Conservation (phyloP, 306 rosid genomes). For the Prunus fruticosa region DNA sequence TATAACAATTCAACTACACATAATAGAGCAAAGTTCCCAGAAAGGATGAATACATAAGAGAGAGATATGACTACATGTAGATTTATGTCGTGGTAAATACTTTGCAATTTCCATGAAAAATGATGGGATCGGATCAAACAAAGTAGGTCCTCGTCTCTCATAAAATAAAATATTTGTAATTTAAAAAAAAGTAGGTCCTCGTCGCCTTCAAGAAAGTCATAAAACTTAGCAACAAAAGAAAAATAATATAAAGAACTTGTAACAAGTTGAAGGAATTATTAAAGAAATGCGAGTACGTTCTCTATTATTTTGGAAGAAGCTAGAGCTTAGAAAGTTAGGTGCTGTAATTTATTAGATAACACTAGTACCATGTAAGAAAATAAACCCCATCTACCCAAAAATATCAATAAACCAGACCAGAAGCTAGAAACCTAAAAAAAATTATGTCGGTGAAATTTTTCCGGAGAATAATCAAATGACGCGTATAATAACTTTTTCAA, state of each 20-base stretch:
- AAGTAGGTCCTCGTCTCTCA: not conserved
- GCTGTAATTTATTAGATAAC: not conserved
- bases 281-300: not conserved
- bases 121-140: not conserved
- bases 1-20: too few species aligned
- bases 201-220: not conserved
- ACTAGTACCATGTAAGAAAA: too few species aligned
- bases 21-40: too few species aligned
- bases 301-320: not conserved
- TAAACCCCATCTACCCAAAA: too few species aligned
- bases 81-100: too few species aligned
- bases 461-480: rapidly evolving
- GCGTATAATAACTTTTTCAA: rapidly evolving
- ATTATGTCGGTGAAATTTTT: too few species aligned
- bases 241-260: not conserved
- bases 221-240: too few species aligned
- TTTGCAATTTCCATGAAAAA: not conserved
- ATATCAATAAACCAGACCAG: too few species aligned
- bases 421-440: too few species aligned
- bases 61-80: too few species aligned
- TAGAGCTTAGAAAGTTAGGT: not conserved
- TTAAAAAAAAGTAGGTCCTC: not conserved
- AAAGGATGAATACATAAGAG: too few species aligned
- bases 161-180: too few species aligned
- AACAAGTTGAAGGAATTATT: not conserved